Evolutionary conservation across 805 yeast species (phyloP).

Genomic region (Isabelozyma rhagii): DNA sequence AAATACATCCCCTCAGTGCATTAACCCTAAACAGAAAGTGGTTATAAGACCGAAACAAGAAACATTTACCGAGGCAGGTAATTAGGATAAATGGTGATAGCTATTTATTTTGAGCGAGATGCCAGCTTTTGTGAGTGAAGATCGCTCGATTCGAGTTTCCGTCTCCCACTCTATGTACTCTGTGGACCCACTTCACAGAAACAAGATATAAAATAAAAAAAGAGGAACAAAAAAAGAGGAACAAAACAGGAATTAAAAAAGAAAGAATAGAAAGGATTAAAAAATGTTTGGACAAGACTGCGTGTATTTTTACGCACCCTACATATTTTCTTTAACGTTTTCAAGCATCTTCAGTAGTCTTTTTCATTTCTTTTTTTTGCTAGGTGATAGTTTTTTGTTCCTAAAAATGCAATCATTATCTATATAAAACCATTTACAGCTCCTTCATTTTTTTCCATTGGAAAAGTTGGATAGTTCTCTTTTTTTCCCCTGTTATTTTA

Average conservation of each 20-base stretch:
- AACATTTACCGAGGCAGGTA: neutral
- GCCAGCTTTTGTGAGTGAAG: too few relatives aligned
- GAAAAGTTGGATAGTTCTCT: neutral
- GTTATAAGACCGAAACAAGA: neutral
- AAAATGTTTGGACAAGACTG: neutral
- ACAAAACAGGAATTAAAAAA: neutral
- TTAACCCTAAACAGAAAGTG: too few relatives aligned
- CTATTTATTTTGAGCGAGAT: too few relatives aligned
- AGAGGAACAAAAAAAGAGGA: too few relatives aligned
- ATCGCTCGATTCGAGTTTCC: too few relatives aligned
- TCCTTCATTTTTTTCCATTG: neutral
- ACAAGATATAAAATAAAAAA: too few relatives aligned
- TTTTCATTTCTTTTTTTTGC: too few relatives aligned
- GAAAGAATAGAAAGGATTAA: neutral
- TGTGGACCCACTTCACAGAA: too few relatives aligned
- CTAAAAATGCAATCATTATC: neutral
- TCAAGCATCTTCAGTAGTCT: neutral
- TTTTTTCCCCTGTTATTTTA: too few relatives aligned
- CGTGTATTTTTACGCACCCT: neutral
- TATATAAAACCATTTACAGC: neutral
- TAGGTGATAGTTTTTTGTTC: neutral
- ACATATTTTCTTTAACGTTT: neutral
- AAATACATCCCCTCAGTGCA: neutral
- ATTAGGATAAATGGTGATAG: too few relatives aligned
- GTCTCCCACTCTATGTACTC: too few relatives aligned